Conservation (phyloP, 495 filamentous ascomycete species). For the Alectoria sarmentosa region DNA sequence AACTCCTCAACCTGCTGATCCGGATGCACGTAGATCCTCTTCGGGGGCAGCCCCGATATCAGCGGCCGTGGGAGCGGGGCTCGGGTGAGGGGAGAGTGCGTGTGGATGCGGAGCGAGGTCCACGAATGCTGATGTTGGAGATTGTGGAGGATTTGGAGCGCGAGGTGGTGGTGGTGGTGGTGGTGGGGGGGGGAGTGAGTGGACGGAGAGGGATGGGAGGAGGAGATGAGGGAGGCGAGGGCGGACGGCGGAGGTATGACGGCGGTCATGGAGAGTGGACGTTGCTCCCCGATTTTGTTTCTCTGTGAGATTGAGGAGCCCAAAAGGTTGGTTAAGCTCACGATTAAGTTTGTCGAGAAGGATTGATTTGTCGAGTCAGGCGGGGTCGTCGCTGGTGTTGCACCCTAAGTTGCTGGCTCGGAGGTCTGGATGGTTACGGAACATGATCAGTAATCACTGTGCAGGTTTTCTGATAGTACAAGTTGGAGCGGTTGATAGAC, state of each 20-base stretch:
- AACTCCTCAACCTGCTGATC: constrained; percentile 82
- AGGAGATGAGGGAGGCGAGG: constrained; percentile 5
- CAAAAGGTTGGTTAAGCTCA: background rate
- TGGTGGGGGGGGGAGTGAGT: constrained; percentile 14
- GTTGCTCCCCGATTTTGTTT: background rate
- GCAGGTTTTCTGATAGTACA: background rate
- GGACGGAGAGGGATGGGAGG: background rate
- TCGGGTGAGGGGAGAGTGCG: constrained; percentile 36
- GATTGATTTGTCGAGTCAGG: background rate
- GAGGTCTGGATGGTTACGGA: background rate
- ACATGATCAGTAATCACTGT: constrained; percentile 5
- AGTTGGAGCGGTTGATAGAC: too few species aligned
- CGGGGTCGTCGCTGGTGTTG: constrained; percentile 2
- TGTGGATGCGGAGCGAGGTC: constrained; percentile 61
- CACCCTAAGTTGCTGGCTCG: constrained; percentile 11
- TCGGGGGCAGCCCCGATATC: constrained; percentile 82
- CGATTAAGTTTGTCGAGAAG: background rate
- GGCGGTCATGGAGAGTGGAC: background rate
- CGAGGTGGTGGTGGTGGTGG: constrained; percentile 43
- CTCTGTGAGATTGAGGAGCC: too few species aligned
- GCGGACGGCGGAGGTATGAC: constrained; percentile 10
- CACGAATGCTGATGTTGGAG: constrained; percentile 83
- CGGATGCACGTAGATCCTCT: constrained; percentile 81
- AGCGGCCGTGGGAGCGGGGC: constrained; percentile 50
- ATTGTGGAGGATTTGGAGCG: constrained; percentile 67